Evolutionary conservation across 371 early-diverging fungal species (phyloP), one percentile per base, ranked within the genome.

Genomic region (Rhizopus sp.): DNA sequence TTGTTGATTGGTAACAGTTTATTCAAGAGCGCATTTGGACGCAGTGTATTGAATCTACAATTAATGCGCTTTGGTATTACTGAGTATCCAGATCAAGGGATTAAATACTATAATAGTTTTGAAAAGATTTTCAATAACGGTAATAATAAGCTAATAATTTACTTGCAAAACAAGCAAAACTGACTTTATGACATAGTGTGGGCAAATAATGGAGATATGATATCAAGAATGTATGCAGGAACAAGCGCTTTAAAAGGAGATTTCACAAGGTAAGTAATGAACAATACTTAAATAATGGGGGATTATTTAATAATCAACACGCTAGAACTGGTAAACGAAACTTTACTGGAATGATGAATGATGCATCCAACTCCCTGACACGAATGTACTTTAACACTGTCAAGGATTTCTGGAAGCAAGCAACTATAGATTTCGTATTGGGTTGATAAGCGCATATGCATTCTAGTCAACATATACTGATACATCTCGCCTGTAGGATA

Each of bases 21-120:
- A 32, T 30, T n/a, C 10, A 64, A 99, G 78, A 90, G 89, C 45
- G 91, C 93, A 7, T 75, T 98, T 57, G 94, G 92, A 6, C 80
- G 93, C 15, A 70, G 74, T 33, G 69, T 88, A 4, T 71, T 94
- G 33, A 83, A 83, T 42, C 56, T 77, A 31, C 91, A 93, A 64
- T 63, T 93, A 23, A 85, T 86, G 63, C 83, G 85, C 0, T 64
- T 85, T 16, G 88, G 86, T 23, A 85, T 87, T 13, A 73, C 83
- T 0, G 78, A 83, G 29, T 81, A 75, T 59, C 86, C 87, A 5
- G 87, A 86, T 47, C 63, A 75, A 59, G 87, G 86, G 17, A 69
- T 87, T 47, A 72, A 72, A n/a, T 77, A 77, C 7, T 83, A 86
- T 50, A 80, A 73, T 33, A 62, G 69, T 23, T 86, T 89, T 64